Percentiles rank a stretch among this genome's conserved stretches.
Conservation (phyloP, 2,329 filamentous ascomycete species). For the Paradendryphiella salina region DNA sequence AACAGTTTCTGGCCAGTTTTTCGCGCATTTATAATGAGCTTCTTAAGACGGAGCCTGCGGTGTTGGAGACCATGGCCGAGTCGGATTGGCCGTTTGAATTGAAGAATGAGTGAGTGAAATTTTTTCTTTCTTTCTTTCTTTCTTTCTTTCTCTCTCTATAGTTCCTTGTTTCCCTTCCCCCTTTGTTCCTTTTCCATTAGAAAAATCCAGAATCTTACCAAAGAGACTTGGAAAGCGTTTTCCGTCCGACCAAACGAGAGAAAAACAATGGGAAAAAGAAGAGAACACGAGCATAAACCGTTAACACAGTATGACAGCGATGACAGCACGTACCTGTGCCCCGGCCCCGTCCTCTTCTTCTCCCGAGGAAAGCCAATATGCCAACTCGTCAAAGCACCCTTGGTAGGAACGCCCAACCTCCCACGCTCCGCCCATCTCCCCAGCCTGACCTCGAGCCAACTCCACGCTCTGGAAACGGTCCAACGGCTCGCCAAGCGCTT, state of each 20-base stretch:
- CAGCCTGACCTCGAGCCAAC: conserved; percentile 32
- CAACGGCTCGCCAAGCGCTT: conserved; percentile 37
- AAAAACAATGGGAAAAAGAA: neutral
- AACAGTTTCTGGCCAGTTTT: conserved; percentile 42
- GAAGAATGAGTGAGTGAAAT: conserved; percentile 40
- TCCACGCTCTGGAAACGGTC: conserved; percentile 36
- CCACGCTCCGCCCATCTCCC: conserved; percentile 40
- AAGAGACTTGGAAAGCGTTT: too few relatives aligned
- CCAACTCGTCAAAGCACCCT: conserved; percentile 45
- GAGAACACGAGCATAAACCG: neutral
- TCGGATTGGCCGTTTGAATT: conserved; percentile 46
- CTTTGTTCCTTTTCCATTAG: too few relatives aligned
- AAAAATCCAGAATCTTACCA: too few relatives aligned
- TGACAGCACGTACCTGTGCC: conserved; percentile 37
- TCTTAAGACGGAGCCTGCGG: conserved; percentile 36
- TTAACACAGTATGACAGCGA: conserved; percentile 21
- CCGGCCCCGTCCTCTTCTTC: conserved; percentile 43
- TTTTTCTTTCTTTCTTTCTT: neutral
- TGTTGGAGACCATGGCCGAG: conserved; percentile 42
- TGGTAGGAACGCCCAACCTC: conserved; percentile 41
- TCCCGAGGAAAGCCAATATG: conserved; percentile 43
- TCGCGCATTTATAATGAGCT: conserved; percentile 46
- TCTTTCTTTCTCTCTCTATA: too few relatives aligned
- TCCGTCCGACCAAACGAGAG: too few relatives aligned
- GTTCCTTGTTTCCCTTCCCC: too few relatives aligned